Evolutionary conservation across 2,329 filamentous ascomycete species (phyloP), one percentile per base, ranked within the genome.

Genomic region (Pseudogymnoascus sp.): DNA sequence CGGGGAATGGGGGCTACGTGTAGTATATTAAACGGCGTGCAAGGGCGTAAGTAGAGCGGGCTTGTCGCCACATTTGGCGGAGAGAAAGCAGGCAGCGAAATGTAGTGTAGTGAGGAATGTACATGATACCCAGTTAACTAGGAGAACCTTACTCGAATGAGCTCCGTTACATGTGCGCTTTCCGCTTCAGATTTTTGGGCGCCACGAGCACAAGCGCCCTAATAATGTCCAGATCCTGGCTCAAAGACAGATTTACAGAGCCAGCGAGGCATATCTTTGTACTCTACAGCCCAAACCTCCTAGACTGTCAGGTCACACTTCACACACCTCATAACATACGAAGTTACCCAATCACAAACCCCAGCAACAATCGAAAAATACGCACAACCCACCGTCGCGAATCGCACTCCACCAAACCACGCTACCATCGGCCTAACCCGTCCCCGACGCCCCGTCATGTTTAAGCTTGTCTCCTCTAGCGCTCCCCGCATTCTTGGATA

Each of bases 1-100:
- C 7, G 8, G 5, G 25, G 22, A 52, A 12, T 30, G 9, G 22
- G 22, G 42, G 12, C 8, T 49, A n/a, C 14, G n/a, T 30, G 45
- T 52, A 52, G 45, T 52, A 52, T 52, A 52, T 52, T 52, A 52
- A 52, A 52, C 45, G 45, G 45, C 45, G 25, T 52, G 45, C 12
- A 30, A 19, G 25, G 45, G 45, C 45, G 45, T 52, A 52, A 19
- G 45, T 52, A 52, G 45, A 52, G 45, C 45, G 25, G 23, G 25
- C 45, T 11, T 30, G 45, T 19, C n/a, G 25, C 45, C 45, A 14
- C 8, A 30, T 30, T 52, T 30, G 25, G 25, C 45, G 23, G 25
- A 12, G 23, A 52, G 45, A 52, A 19, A 30, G n/a, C 8, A 52
- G 23, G 14, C 42, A 2, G 42, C 42, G 23, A 30, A 11, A 52